Base-by-base conservation (phyloP, 116 monocot genomes). In the Cymodocea nodosa region DNA sequence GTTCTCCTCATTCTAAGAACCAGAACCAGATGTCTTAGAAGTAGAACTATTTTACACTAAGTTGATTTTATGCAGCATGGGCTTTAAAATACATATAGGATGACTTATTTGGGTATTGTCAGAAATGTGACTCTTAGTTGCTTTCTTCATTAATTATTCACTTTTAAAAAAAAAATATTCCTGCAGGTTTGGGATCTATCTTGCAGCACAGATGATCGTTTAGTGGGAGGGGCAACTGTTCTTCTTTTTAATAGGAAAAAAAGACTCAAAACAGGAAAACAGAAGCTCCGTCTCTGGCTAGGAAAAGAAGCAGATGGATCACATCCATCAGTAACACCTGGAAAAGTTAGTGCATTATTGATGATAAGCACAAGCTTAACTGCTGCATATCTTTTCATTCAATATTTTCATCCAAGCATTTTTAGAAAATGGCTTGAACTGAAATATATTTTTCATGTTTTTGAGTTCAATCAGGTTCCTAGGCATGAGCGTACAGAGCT, bases 171-270 rank as follows among this genome's bases (percentile, higher is more conserved):
- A 35, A 30, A 30, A 6, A 15, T 24, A 50, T 34, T 35, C 50
- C 15, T 75, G 40, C 56, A 94, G 94, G 94, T 95, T 18, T 90
- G 87, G 85, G 95, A 95, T 80, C 81, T 90, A 14, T 90, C 90
- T 39, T 79, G 81, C 77, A 79, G 73, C 52, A 67, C 57, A 19
- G 74, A 70, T 37, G 70, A 79, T 50, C 73, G 66, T 65, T 37
- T 90, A 67, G 76, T 95, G 68, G 90, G 95, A 60, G 90, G 90
- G 40, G 85, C 95, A n/a, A 87, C 95, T 44, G 77, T 90, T 61
- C 87, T 81, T 74, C 82, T 95, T 62, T 95, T 95, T 62, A 90
- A 87, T 68, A 85, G 76, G 52, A 90, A 95, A 83, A 83, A 76
- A 35, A 85, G 85, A 62, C 83, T 95, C 55, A 95, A 90, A 75